A percentile compares a stretch with the other conserved stretches of the same genome.
These are phyloP conservation scores for Trichoderma koningiopsis DNA, from an alignment of 2,329 filamentous ascomycete genomes.

Conservation along the genomic window DNA sequence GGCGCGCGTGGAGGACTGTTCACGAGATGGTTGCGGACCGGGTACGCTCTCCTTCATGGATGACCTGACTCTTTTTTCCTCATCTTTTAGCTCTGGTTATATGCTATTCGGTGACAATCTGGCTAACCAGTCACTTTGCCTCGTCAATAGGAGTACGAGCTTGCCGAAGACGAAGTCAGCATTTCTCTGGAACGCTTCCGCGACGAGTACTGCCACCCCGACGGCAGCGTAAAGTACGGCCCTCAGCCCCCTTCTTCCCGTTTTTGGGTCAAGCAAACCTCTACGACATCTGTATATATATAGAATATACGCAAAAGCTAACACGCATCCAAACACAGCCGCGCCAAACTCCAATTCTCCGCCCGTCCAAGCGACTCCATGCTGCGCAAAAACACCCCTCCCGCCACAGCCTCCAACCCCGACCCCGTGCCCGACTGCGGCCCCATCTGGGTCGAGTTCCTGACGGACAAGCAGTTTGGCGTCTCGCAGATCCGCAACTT, in stretches of 20 bases:
- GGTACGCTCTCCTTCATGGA: conserved; percentile 54
- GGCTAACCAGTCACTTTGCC: not conserved
- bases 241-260: not conserved
- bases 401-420: conserved; percentile 68
- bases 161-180: conserved; percentile 85
- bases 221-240: conserved; percentile 73
- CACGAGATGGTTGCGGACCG: conserved; percentile 94
- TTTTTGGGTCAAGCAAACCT: not conserved
- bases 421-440: conserved; percentile 76
- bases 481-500: conserved; percentile 92
- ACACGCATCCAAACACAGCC: conserved; percentile 54
- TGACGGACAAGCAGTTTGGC: conserved; percentile 75
- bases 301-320: not conserved
- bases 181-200: conserved; percentile 84
- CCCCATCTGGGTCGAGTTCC: conserved; percentile 92
- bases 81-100: too few species aligned
- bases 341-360: conserved; percentile 82
- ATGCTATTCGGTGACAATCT: not conserved
- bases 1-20: conserved; percentile 90
- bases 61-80: not conserved
- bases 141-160: conserved; percentile 78
- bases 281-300: not conserved
- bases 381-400: conserved; percentile 79
- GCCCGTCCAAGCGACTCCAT: conserved; percentile 82
- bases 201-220: conserved; percentile 67